A percentile compares a stretch with the other conserved stretches of the same genome.
phyloP scores from a whole-genome alignment of 2,329 filamentous ascomycete genomes.

The Cordyceps fumosorosea region DNA sequence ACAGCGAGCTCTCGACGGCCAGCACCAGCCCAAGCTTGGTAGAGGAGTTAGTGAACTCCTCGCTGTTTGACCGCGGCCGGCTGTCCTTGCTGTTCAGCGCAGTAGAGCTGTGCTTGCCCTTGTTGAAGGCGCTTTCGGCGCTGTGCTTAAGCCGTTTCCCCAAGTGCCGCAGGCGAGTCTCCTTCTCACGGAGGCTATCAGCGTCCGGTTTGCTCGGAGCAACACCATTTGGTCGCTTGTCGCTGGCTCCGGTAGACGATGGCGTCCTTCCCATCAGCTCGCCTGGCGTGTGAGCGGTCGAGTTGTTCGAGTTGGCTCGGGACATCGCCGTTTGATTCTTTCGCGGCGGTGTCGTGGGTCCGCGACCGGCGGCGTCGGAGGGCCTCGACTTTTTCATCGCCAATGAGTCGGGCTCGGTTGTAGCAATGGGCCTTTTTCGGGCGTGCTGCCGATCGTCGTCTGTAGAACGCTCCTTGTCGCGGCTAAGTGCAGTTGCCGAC shows the following conservation, averaged over 20 bases:
- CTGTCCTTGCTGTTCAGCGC: slow-evolving; percentile 18
- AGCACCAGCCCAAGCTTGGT: slow-evolving; percentile 36
- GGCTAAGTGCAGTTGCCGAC: slow-evolving; percentile 18
- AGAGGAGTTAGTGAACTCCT: slow-evolving; percentile 29
- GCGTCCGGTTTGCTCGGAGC: slow-evolving; percentile 22
- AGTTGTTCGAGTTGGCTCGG: slow-evolving; percentile 47
- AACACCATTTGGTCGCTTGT: slow-evolving; percentile 26
- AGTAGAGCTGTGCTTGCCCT: slow-evolving; percentile 18
- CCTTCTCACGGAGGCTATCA: slow-evolving; percentile 28
- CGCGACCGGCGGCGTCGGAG: slow-evolving; percentile 31
- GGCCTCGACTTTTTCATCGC: slow-evolving; percentile 37
- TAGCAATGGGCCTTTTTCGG: slow-evolving; percentile 43
- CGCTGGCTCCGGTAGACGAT: slow-evolving; percentile 11
- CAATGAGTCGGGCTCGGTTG: slow-evolving; percentile 29
- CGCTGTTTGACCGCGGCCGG: slow-evolving; percentile 13
- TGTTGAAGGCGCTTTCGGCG: slow-evolving; percentile 38
- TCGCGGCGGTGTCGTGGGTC: slow-evolving; percentile 45
- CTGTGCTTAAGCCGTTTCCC: slow-evolving; percentile 49
- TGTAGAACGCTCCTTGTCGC: neutral
- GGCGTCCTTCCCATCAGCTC: slow-evolving; percentile 30
- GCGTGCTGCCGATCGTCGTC: slow-evolving; percentile 22
- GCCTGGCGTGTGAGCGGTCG: slow-evolving; percentile 45
- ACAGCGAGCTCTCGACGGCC: slow-evolving; percentile 43
- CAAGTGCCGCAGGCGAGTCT: slow-evolving; percentile 31
- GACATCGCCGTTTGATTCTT: slow-evolving; percentile 47